Evolutionary conservation across 768 basidiomycete species (phyloP), one percentile per base, ranked within the genome.

Genomic region (Serendipita sp.): DNA sequence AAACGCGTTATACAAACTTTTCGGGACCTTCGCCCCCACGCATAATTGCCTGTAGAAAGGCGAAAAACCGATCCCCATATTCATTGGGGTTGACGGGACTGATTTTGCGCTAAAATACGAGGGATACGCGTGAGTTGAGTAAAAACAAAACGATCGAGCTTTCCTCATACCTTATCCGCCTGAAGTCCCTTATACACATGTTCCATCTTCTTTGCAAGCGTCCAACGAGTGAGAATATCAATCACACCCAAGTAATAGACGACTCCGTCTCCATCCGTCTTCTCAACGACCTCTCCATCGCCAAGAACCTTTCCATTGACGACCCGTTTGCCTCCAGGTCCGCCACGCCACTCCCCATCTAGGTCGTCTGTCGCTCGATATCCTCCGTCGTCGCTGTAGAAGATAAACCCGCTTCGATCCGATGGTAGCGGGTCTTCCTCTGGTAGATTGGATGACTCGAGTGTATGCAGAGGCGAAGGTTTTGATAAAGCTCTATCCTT

Each of bases 331-430:
- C 53, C 53, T n/a, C 53, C 53, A n/a, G 31, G 53, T 28, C 53
- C 53, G 20, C 53, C 53, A 5, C 33, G 53, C 53, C 53, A 58
- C 33, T 58, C 53, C 11, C 26, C 5, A 34, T 58, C 53, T 5
- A 30, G 53, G 30, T 97, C 94, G 71, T 94, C 84, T 17, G 95
- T 96, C 38, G 93, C 90, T 33, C 87, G 80, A 45, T 95, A 70
- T 0, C 96, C 96, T 13, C 93, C 93, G 68, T 98, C 96, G 70
- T 99, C 94, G 68, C 94, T 90, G 70, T 96, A 97, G 73, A 99
- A 99, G 28, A 97, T 72, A 70, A 95, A 91, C 63, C 89, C 81
- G 26, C 80, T 73, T 34, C 81, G 72, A 63, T 77, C 83, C 63
- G 87, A 82, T 38, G 82, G 53, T 28, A 30, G 80, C 1, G 79